Evolutionary conservation across 169 alveolate species (phyloP).

Genomic region (Eimeria praecox): DNA sequence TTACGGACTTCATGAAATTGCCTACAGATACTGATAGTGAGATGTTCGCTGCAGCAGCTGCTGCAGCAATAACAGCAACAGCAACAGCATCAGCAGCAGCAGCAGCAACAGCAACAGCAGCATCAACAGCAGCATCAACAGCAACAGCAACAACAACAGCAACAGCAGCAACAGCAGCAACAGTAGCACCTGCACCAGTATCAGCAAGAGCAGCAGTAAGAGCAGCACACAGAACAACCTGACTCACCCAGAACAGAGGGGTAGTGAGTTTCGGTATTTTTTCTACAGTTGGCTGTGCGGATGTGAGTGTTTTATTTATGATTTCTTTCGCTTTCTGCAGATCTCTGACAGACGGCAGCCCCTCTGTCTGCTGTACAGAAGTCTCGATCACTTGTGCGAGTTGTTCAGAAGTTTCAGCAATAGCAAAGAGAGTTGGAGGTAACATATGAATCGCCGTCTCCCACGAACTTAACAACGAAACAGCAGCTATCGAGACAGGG

Average conservation of each 20-base stretch:
- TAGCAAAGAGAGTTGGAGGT: slow-evolving; percentile 6
- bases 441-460: slow-evolving; percentile 41
- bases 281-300: slow-evolving; percentile 42
- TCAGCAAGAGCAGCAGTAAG: neutral
- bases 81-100: no score
- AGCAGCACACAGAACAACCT: neutral
- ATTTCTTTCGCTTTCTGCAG: slow-evolving; percentile 22
- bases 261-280: neutral
- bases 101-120: neutral
- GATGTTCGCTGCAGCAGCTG: no score
- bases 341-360: neutral
- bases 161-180: neutral
- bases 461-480: slow-evolving; percentile 52
- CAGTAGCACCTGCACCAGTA: neutral
- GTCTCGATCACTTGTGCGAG: slow-evolving; percentile 43
- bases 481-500: slow-evolving; percentile 1
- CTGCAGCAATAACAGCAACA: no score
- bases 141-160: neutral
- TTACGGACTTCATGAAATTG: no score
- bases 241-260: slow-evolving; percentile 55
- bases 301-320: neutral
- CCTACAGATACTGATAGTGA: no score
- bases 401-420: slow-evolving; percentile 27
- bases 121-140: neutral
- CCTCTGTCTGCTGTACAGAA: neutral